Evolutionary conservation across 73 alveolate genomes (phyloP).

Genomic region (Paramecium primaurelia): DNA sequence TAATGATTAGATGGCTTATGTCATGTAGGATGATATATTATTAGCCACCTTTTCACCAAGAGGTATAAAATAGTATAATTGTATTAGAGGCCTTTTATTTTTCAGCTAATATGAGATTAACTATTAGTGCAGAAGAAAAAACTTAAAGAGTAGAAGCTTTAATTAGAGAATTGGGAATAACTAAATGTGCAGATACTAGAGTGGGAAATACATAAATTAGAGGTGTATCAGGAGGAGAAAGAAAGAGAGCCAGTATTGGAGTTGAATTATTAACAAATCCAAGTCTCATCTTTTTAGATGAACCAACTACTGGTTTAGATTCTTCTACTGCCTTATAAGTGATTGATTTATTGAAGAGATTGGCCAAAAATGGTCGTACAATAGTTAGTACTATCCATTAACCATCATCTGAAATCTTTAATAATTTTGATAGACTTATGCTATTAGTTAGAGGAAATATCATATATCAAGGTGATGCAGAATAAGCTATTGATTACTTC

Average conservation of each 20-base stretch:
- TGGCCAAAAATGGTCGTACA: slow-evolving; percentile 74
- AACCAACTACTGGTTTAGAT: slow-evolving; percentile 91
- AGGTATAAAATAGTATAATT: slow-evolving; percentile 1
- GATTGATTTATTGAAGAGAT: slow-evolving; percentile 64
- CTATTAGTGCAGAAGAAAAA: slow-evolving; percentile 58
- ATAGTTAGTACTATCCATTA: slow-evolving; percentile 81
- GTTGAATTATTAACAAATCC: slow-evolving; percentile 87
- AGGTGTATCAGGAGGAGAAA: slow-evolving; percentile 92
- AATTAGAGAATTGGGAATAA: slow-evolving; percentile 72
- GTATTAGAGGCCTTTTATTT: slow-evolving; percentile 63
- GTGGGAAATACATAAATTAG: slow-evolving; percentile 75
- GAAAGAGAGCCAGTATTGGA: slow-evolving; percentile 84
- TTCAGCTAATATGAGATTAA: slow-evolving; percentile 71
- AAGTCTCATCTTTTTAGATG: slow-evolving; percentile 80
- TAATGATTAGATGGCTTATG: slow-evolving; percentile 63
- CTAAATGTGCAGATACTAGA: slow-evolving; percentile 77
- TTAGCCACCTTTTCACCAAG: slow-evolving; percentile 66
- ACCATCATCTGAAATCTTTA: slow-evolving; percentile 80
- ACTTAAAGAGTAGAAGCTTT: slow-evolving; percentile 67
- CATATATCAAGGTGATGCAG: slow-evolving; percentile 76
- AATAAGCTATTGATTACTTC: slow-evolving; percentile 68
- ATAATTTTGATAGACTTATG: slow-evolving; percentile 74
- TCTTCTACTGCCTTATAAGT: slow-evolving; percentile 81
- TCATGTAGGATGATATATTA: slow-evolving; percentile 67
- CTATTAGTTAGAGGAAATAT: slow-evolving; percentile 77